Conservation (phyloP, 2,329 filamentous ascomycete genomes). For the Sarocladium strictum region DNA sequence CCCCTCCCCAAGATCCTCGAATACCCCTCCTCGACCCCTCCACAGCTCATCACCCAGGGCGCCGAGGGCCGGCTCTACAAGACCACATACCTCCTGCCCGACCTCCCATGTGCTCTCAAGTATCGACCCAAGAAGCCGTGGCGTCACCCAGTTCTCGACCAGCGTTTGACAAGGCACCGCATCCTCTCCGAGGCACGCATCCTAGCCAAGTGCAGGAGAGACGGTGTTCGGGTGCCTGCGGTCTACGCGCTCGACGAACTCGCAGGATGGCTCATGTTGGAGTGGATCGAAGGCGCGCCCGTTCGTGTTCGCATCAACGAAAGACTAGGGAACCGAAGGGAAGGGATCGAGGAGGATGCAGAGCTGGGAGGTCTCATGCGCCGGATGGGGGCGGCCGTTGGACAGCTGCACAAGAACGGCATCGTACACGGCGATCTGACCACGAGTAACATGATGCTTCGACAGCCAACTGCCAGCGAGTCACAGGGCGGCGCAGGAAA, state of each 20-base stretch:
- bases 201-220: slow-evolving; percentile 68
- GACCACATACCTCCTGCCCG: slow-evolving; percentile 68
- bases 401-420: slow-evolving; percentile 72
- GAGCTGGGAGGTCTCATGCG: slow-evolving; percentile 59
- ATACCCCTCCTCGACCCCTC: slow-evolving; percentile 51
- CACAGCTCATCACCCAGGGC: slow-evolving; percentile 79
- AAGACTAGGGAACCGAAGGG: slow-evolving; percentile 50
- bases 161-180: slow-evolving; percentile 77
- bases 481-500: slow-evolving; percentile 17
- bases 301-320: slow-evolving; percentile 65
- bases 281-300: slow-evolving; percentile 74
- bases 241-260: slow-evolving; percentile 64
- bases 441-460: slow-evolving; percentile 86
- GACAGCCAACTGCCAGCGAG: slow-evolving; percentile 34
- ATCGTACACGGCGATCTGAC: slow-evolving; percentile 94
- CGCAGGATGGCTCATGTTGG: slow-evolving; percentile 71
- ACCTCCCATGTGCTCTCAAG: slow-evolving; percentile 74
- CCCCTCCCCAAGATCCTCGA: slow-evolving; percentile 61
- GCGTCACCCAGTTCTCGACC: slow-evolving; percentile 84
- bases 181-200: slow-evolving; percentile 86
- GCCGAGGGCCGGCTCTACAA: slow-evolving; percentile 93
- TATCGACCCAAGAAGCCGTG: slow-evolving; percentile 88
- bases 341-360: slow-evolving; percentile 34
- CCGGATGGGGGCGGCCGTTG: slow-evolving; percentile 65
- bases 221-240: slow-evolving; percentile 76